Evolutionary conservation across 345 rosid genomes (phyloP).

Genomic region (Gossypioides kirkii): DNA sequence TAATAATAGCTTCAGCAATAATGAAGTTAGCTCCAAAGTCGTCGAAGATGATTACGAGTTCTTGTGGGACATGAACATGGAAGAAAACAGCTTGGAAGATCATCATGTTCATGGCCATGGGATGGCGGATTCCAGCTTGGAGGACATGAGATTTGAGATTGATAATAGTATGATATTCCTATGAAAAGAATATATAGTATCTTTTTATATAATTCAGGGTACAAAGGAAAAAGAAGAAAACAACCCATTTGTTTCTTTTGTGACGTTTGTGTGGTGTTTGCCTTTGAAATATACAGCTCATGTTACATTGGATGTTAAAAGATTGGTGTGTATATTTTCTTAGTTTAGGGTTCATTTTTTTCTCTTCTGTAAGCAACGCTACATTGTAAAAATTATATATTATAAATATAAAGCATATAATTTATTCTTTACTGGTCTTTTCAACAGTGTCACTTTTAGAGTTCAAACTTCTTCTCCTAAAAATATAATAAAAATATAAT

Average conservation of each 20-base stretch:
- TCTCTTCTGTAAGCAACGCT: not conserved
- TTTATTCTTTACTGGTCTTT: not conserved
- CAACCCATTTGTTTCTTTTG: constrained; percentile 21
- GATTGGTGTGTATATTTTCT: not conserved
- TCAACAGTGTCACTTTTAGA: no score
- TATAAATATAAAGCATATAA: not conserved
- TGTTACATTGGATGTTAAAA: constrained; percentile 13
- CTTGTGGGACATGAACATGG: constrained; percentile 50
- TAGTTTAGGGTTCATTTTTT: constrained; percentile 8
- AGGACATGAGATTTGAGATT: constrained; percentile 37
- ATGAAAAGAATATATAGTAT: constrained; percentile 15
- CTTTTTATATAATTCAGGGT: not conserved
- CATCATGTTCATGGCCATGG: constrained; percentile 17
- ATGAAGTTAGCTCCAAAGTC: constrained; percentile 29
- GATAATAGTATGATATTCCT: constrained; percentile 37
- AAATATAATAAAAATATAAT: not conserved
- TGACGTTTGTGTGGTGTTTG: constrained; percentile 19
- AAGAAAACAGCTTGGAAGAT: constrained; percentile 27
- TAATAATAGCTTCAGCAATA: not conserved
- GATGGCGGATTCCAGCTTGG: constrained; percentile 35
- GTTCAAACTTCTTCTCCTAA: no score
- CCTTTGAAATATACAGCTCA: constrained; percentile 1
- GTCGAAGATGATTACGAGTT: constrained; percentile 36
- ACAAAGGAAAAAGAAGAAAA: not conserved
- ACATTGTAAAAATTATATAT: constrained; percentile 5